Conservation (phyloP, 1,139 yeast genomes). For the Pichia sp. region DNA sequence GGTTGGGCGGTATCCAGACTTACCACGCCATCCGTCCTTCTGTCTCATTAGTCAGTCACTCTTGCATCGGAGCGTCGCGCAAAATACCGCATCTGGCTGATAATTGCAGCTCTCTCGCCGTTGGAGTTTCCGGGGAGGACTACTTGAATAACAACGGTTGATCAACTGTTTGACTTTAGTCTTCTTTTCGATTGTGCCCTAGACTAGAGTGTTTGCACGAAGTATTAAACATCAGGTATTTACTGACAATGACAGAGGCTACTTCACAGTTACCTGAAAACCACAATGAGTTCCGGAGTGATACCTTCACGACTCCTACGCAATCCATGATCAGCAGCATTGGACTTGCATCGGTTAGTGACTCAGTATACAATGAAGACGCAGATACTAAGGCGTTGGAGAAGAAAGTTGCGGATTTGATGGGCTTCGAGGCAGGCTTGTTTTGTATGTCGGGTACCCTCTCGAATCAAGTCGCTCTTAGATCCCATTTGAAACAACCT, state of each 20-base stretch:
- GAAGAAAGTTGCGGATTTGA: slow-evolving; percentile 55
- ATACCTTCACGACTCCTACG: slow-evolving; percentile 91
- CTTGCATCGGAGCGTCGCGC: too few relatives aligned
- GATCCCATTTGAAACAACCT: slow-evolving; percentile 76
- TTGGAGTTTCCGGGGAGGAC: too few relatives aligned
- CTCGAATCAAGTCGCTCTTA: slow-evolving; percentile 81
- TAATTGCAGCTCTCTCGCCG: too few relatives aligned
- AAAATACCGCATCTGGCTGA: too few relatives aligned
- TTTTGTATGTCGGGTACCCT: slow-evolving; percentile 87
- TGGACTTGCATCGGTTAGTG: slow-evolving; percentile 65
- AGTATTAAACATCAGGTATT: too few relatives aligned
- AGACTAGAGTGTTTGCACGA: too few relatives aligned
- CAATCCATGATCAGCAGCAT: slow-evolving; percentile 64
- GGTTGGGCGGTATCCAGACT: too few relatives aligned
- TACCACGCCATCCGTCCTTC: too few relatives aligned
- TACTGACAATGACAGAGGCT: neutral
- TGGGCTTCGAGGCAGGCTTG: slow-evolving; percentile 82
- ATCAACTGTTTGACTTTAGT: too few relatives aligned
- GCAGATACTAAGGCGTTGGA: slow-evolving; percentile 62
- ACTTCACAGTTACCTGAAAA: slow-evolving; percentile 11
- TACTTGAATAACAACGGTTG: too few relatives aligned
- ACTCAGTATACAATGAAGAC: slow-evolving; percentile 86
- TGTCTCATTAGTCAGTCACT: too few relatives aligned
- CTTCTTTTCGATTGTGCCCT: too few relatives aligned
- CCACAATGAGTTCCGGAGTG: slow-evolving; percentile 58